A percentile compares a stretch with the other conserved stretches of the same genome.
These are phyloP conservation scores for Cryptosporidium bovis DNA, from an alignment of 169 alveolate species.

Conservation along the genomic window DNA sequence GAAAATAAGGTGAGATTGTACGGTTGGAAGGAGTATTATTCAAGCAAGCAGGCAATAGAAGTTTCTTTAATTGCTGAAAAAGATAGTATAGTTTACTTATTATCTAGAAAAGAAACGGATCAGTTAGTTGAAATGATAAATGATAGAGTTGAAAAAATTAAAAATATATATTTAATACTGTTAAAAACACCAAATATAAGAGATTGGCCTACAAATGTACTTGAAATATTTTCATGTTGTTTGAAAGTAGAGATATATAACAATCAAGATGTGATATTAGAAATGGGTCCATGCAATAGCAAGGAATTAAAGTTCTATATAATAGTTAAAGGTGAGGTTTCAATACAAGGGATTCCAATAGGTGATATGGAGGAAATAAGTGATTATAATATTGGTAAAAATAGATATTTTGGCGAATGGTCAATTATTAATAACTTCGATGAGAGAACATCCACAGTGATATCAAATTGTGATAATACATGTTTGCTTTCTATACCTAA, in stretches of 20 bases:
- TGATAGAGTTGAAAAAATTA: conserved; percentile 48
- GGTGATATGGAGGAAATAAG: conserved; percentile 49
- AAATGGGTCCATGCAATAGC: conserved; percentile 62
- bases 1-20: conserved; percentile 2
- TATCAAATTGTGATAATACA: conserved; percentile 11
- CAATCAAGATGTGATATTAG: conserved; percentile 23
- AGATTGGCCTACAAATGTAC: conserved; percentile 51
- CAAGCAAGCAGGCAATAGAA: conserved; percentile 22
- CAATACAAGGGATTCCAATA: conserved; percentile 45
- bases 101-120: conserved; percentile 18
- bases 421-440: conserved; percentile 47
- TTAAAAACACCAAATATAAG: conserved; percentile 50
- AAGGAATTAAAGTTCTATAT: conserved; percentile 23
- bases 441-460: conserved; percentile 38
- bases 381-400: conserved; percentile 22
- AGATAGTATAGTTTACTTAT: conserved; percentile 18
- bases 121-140: conserved; percentile 16
- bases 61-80: conserved; percentile 30
- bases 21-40: conserved; percentile 63
- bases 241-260: conserved; percentile 28
- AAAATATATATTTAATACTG: conserved; percentile 28
- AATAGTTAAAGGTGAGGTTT: conserved; percentile 41
- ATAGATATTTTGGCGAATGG: conserved; percentile 69
- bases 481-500: conserved; percentile 40
- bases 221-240: conserved; percentile 45